These are phyloP conservation scores for Russula virescens DNA, from an alignment of 768 basidiomycete genomes.

Conservation along the genomic window DNA sequence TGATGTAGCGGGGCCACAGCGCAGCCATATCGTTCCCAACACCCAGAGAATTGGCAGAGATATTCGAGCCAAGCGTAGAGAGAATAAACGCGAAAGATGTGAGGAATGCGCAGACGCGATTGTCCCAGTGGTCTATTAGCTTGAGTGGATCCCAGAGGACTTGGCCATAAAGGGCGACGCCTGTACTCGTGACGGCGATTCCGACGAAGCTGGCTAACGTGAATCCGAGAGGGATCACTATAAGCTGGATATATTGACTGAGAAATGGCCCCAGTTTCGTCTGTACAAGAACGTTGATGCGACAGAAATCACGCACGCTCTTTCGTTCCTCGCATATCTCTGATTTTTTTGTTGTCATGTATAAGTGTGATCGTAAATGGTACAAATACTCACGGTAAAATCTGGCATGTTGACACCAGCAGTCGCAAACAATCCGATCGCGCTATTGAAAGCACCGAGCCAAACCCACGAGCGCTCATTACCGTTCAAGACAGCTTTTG, in stretches of 20 bases:
- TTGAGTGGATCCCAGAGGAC: constrained; percentile 68
- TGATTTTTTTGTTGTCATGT: constrained; percentile 24
- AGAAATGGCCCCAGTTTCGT: neutral
- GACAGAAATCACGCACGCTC: constrained; percentile 41
- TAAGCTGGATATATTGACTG: constrained; percentile 68
- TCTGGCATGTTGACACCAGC: constrained; percentile 79
- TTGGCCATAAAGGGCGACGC: constrained; percentile 63
- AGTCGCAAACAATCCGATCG: constrained; percentile 68
- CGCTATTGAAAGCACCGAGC: constrained; percentile 71
- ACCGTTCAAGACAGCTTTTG: constrained; percentile 48
- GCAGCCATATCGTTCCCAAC: constrained; percentile 85
- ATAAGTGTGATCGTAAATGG: neutral
- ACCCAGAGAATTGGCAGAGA: constrained; percentile 70
- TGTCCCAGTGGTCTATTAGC: constrained; percentile 78
- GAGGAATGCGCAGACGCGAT: constrained; percentile 82
- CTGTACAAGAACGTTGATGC: neutral
- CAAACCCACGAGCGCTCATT: constrained; percentile 64
- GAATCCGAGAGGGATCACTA: constrained; percentile 73
- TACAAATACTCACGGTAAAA: constrained; percentile 48
- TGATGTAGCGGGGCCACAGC: constrained; percentile 67
- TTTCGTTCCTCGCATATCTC: constrained; percentile 68
- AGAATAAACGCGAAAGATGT: constrained; percentile 67
- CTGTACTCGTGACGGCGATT: constrained; percentile 77
- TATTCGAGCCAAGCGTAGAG: constrained; percentile 58
- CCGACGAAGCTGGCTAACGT: constrained; percentile 75